A percentile compares a stretch with the other conserved stretches of the same genome.
phyloP scores from a whole-genome alignment of 768 basidiomycete genomes.

The Boletus vermiculosoides region DNA sequence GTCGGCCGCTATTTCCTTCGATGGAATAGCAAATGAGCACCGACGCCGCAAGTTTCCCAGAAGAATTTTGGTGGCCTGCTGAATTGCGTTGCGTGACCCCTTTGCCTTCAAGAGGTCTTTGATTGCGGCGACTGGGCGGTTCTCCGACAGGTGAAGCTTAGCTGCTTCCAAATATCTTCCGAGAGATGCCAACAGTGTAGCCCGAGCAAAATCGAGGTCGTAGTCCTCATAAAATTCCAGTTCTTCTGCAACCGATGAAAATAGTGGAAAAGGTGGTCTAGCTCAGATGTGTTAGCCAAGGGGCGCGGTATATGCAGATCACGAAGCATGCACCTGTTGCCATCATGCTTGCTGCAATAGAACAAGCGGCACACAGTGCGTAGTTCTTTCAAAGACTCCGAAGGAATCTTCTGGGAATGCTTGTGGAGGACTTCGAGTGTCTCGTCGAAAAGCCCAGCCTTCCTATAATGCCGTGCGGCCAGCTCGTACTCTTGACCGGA shows the following conservation, averaged over 20 bases:
- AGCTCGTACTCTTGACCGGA: conserved; percentile 42
- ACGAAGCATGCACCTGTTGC: conserved; percentile 17
- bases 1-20: conserved; percentile 1
- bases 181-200: conserved; percentile 41
- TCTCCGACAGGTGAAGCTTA: conserved; percentile 48
- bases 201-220: conserved; percentile 46
- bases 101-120: conserved; percentile 40
- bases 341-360: conserved; percentile 38
- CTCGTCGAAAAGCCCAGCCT: conserved; percentile 50
- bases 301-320: background rate
- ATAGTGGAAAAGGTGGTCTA: conserved; percentile 51
- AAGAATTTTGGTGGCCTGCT: conserved; percentile 39
- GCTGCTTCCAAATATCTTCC: conserved; percentile 54
- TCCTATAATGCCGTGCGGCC: conserved; percentile 49
- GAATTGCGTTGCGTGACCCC: conserved; percentile 25
- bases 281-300: conserved; percentile 1
- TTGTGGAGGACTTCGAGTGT: conserved; percentile 46
- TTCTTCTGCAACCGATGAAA: conserved; percentile 49
- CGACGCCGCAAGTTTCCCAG: conserved; percentile 46
- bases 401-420: conserved; percentile 33
- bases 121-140: conserved; percentile 47
- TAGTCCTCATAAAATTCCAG: conserved; percentile 41
- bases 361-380: conserved; percentile 44
- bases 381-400: conserved; percentile 36
- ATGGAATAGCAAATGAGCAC: conserved; percentile 40